These are phyloP conservation scores for Reticulascus tulasneorum DNA, from an alignment of 2,329 filamentous ascomycete genomes.

Conservation along the genomic window DNA sequence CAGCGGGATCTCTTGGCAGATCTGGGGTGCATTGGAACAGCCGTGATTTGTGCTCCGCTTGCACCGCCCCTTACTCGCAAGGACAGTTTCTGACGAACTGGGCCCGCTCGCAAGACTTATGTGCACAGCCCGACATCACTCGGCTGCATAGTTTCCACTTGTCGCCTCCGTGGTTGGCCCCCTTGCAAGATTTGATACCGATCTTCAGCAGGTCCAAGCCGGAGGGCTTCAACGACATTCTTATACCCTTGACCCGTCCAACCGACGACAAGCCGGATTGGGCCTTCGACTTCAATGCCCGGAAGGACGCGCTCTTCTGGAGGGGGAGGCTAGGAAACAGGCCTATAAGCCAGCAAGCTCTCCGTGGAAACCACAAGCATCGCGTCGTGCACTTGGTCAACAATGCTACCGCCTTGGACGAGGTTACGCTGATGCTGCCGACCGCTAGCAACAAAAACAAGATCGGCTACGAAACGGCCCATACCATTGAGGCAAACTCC, in stretches of 20 bases:
- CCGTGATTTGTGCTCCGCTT: slow-evolving; percentile 60
- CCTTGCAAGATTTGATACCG: slow-evolving; percentile 63
- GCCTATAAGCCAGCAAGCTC: slow-evolving; percentile 42
- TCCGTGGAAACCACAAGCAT: slow-evolving; percentile 67
- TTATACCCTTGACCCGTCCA: slow-evolving; percentile 58
- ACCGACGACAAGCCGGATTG: slow-evolving; percentile 43
- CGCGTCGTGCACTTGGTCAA: slow-evolving; percentile 68
- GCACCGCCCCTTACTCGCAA: slow-evolving; percentile 59
- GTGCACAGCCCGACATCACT: slow-evolving; percentile 72
- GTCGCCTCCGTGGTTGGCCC: slow-evolving; percentile 57
- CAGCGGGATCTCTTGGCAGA: slow-evolving; percentile 56
- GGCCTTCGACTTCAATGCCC: slow-evolving; percentile 50
- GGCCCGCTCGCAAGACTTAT: slow-evolving; percentile 61
- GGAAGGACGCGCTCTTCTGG: slow-evolving; percentile 68
- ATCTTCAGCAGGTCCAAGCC: slow-evolving; percentile 74
- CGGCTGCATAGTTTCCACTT: slow-evolving; percentile 72
- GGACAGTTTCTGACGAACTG: slow-evolving; percentile 66
- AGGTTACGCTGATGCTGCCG: slow-evolving; percentile 55
- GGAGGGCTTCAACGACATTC: slow-evolving; percentile 69
- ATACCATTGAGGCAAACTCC: slow-evolving; percentile 48
- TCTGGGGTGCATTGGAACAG: slow-evolving; percentile 60
- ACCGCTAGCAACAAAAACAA: slow-evolving; percentile 23
- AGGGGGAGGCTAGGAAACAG: slow-evolving; percentile 63
- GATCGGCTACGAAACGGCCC: slow-evolving; percentile 54
- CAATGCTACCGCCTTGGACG: slow-evolving; percentile 46